Evolutionary conservation across 2,329 filamentous ascomycete species (phyloP).

Genomic region (Aspergillus viridinutans): DNA sequence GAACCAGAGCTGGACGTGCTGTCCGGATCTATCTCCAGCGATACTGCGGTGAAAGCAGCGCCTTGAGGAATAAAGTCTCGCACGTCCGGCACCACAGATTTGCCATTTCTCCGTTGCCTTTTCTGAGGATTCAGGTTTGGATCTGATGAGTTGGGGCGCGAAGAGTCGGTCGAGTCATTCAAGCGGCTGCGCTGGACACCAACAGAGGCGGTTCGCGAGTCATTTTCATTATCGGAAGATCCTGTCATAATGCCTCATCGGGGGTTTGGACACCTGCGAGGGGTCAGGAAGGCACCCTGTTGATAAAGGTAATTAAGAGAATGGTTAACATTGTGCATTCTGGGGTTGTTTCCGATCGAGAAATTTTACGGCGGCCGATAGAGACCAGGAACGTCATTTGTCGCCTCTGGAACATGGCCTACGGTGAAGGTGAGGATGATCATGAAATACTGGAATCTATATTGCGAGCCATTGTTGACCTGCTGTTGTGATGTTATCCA

Average conservation of each 20-base stretch:
- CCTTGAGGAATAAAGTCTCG: constrained; percentile 37
- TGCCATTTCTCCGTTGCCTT: constrained; percentile 25
- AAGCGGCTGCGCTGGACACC: constrained; percentile 34
- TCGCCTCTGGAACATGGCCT: not conserved
- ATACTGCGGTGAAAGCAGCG: constrained; percentile 30
- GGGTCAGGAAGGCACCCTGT: not conserved
- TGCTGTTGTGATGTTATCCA: not conserved
- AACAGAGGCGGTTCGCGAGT: constrained; percentile 46
- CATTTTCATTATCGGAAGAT: constrained; percentile 31
- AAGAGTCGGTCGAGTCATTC: constrained; percentile 20
- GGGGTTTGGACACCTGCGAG: not conserved
- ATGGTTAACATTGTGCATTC: not conserved
- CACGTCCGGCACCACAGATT: constrained; percentile 20
- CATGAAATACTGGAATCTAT: not conserved
- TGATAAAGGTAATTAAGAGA: not conserved
- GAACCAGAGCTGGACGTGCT: constrained; percentile 29
- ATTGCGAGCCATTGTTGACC: not conserved
- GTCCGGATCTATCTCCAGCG: constrained; percentile 31
- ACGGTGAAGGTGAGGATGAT: not conserved
- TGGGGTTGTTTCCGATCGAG: not conserved
- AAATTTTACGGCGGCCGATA: constrained; percentile 24
- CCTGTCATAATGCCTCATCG: constrained; percentile 19
- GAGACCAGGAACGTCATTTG: constrained; percentile 8
- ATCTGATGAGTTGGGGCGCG: constrained; percentile 21
- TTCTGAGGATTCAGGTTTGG: constrained; percentile 22